Evolutionary conservation across 2,329 filamentous ascomycete genomes (phyloP), one percentile per base, ranked within the genome.

Genomic region (Pseudogymnoascus sp.): DNA sequence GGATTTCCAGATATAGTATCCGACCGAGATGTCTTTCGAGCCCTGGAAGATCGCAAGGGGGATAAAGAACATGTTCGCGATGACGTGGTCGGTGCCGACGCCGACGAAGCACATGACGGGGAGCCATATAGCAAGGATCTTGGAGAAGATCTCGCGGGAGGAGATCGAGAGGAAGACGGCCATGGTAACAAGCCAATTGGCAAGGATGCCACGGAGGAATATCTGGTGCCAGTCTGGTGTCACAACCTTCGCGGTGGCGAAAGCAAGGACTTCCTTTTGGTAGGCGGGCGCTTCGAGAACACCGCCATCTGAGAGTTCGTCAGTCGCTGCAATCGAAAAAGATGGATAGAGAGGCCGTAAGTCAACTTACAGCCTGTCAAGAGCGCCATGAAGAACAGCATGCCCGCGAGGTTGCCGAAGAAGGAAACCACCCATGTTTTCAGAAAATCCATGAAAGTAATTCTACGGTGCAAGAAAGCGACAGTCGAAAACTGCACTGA

Each of bases 161-260:
- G 80, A 79, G 3, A 79, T 73, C 1, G 75, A 76, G 7, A 81
- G 72, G 64, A 76, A 84, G 50, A 79, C 78, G 0, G 80, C 81
- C 26, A 84, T 72, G 63, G 81, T 83, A 2, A 85, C 82, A 0
- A 86, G 77, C 82, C 82, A 85, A 71, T 84, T 84, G 67, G 68
- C 69, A 68, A 82, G 80, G 50, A 85, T 83, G 1, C 73, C 82
- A 43, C 80, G 76, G 0, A 84, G 71, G 68, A 85, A 83, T 60
- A 85, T 81, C 63, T 79, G 76, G 60, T 82, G 78, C 74, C 81
- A 82, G 2, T 75, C 67, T 0, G 82, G 81, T 0, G 71, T 75
- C 8, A 82, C 71, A 65, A 78, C 79, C 66, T 84, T 85, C 16
- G 76, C 74, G 8, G 75, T 79, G 0, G 79, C 78, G 60, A 80